phyloP scores from a whole-genome alignment of 257 asterid species.

The Ilex aquifolium region DNA sequence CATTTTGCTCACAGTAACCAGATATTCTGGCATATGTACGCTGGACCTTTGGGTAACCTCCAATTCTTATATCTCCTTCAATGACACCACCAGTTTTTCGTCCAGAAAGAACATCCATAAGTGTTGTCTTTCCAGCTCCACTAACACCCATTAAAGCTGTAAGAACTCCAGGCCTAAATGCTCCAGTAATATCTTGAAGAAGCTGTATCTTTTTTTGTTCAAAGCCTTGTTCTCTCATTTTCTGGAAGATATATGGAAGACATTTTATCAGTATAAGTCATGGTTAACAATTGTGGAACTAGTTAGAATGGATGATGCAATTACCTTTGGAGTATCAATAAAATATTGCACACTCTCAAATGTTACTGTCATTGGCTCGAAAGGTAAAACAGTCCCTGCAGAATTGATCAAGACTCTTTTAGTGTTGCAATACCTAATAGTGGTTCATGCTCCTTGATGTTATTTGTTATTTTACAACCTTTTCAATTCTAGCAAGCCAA shows the following conservation, averaged over 20 bases:
- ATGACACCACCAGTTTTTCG: not conserved
- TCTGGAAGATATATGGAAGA: not conserved
- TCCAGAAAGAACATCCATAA: not conserved
- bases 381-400: too few relatives aligned
- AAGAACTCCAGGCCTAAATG: slow-evolving; percentile 2
- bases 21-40: not conserved
- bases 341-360: not conserved
- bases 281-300: not conserved
- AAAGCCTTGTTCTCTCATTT: not conserved
- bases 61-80: not conserved
- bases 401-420: not conserved
- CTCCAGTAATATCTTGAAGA: not conserved
- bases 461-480: too few relatives aligned
- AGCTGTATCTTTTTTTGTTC: not conserved
- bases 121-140: not conserved
- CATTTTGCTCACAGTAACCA: not conserved
- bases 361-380: not conserved
- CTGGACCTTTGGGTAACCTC: not conserved
- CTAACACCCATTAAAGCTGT: not conserved
- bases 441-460: not conserved
- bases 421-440: not conserved
- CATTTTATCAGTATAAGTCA: not conserved
- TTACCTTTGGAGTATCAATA: not conserved
- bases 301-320: not conserved
- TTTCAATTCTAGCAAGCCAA: not conserved